Evolutionary conservation across 495 filamentous ascomycete species (phyloP).

Genomic region (Penicillium egyptiacum): DNA sequence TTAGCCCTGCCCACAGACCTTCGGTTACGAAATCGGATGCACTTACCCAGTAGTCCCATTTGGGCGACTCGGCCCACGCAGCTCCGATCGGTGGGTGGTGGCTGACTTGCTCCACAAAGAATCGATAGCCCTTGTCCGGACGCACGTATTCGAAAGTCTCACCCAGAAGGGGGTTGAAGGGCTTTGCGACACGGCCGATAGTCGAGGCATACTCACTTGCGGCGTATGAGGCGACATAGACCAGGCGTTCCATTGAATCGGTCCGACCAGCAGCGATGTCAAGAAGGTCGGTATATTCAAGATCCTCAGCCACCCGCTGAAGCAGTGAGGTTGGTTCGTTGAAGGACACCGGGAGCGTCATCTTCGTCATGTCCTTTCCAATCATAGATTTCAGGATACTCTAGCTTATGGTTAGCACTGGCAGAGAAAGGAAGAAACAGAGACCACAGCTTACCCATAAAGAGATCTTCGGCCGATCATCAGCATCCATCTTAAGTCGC

Average conservation of each 20-base stretch:
- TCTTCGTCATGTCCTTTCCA: constrained; percentile 99
- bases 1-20: not conserved
- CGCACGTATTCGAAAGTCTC: constrained; percentile 97
- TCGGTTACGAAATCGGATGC: not conserved
- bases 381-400: constrained; percentile 99
- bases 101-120: constrained; percentile 98
- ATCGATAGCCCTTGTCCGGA: constrained; percentile 95
- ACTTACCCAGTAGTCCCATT: constrained; percentile 89
- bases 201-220: constrained; percentile 96
- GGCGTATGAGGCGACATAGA: constrained; percentile 96
- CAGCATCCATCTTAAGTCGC: constrained; percentile 83
- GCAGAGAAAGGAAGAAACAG: not conserved
- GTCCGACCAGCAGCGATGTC: constrained; percentile 82
- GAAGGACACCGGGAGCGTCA: constrained; percentile 97
- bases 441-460: constrained; percentile 74
- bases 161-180: constrained; percentile 93
- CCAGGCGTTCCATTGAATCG: constrained; percentile 86
- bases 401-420: constrained; percentile 47
- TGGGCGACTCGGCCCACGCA: constrained; percentile 86
- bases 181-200: constrained; percentile 93
- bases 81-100: constrained; percentile 96
- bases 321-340: constrained; percentile 98
- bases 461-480: constrained; percentile 89
- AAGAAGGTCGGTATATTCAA: constrained; percentile 94
- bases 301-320: constrained; percentile 92